Evolutionary conservation across 768 basidiomycete genomes (phyloP).

Genomic region (Inosperma sp.): DNA sequence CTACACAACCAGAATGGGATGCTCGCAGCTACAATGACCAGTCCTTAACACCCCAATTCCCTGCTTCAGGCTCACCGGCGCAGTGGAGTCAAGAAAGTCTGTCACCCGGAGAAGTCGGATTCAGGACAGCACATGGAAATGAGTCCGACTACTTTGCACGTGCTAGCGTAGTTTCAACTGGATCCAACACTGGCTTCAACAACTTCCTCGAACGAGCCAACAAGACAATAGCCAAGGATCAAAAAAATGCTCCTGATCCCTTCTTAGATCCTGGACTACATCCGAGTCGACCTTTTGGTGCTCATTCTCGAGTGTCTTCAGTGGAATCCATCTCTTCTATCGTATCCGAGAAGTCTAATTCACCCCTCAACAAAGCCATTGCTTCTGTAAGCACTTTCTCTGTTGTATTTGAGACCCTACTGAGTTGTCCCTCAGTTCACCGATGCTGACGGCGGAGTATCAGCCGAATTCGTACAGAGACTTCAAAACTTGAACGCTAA

Average conservation of each 20-base stretch:
- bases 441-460: slow-evolving; percentile 89
- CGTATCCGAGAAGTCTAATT: slow-evolving; percentile 85
- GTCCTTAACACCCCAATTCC: slow-evolving; percentile 31
- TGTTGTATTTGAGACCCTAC: background rate
- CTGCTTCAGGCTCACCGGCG: slow-evolving; percentile 52
- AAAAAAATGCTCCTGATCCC: slow-evolving; percentile 76
- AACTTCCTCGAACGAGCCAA: slow-evolving; percentile 87
- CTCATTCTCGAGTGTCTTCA: slow-evolving; percentile 74
- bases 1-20: slow-evolving; percentile 77
- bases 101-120: slow-evolving; percentile 55
- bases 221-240: slow-evolving; percentile 73
- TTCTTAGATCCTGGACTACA: slow-evolving; percentile 63
- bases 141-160: slow-evolving; percentile 46
- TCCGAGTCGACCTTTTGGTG: slow-evolving; percentile 72
- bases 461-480: slow-evolving; percentile 83
- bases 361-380: slow-evolving; percentile 91
- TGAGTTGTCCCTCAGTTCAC: slow-evolving; percentile 59
- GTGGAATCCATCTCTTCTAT: slow-evolving; percentile 92
- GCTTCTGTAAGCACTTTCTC: slow-evolving; percentile 55
- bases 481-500: slow-evolving; percentile 72
- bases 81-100: slow-evolving; percentile 60
- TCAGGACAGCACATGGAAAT: slow-evolving; percentile 23
- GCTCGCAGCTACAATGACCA: slow-evolving; percentile 49
- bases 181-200: slow-evolving; percentile 49
- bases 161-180: slow-evolving; percentile 29